These are phyloP conservation scores for Phylloporus sp. DNA, from an alignment of 768 basidiomycete genomes.

Conservation along the genomic window DNA sequence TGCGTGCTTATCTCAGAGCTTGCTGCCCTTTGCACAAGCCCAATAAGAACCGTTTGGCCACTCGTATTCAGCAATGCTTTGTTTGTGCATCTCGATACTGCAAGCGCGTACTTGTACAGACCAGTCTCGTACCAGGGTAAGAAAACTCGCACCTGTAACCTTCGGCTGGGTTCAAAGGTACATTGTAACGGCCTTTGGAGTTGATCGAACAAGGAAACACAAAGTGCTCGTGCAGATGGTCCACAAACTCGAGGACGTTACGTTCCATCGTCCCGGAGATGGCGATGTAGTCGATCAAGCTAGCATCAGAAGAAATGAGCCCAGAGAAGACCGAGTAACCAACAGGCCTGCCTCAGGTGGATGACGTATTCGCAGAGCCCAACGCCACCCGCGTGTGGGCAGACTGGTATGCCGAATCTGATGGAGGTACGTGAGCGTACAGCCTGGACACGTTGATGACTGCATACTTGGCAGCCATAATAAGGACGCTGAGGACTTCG, in stretches of 20 bases:
- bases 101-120: neutral
- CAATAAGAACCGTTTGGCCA: conserved; percentile 69
- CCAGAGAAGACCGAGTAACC: neutral
- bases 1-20: neutral
- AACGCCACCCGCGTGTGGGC: conserved; percentile 94
- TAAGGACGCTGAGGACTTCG: conserved; percentile 87
- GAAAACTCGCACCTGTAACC: conserved; percentile 50
- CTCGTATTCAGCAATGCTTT: conserved; percentile 78
- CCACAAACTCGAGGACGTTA: conserved; percentile 88
- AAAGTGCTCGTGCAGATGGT: conserved; percentile 95
- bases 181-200: conserved; percentile 78
- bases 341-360: conserved; percentile 56
- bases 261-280: conserved; percentile 91
- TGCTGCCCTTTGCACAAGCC: conserved; percentile 9
- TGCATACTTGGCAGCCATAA: conserved; percentile 87
- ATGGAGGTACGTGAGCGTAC: conserved; percentile 5
- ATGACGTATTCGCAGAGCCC: conserved; percentile 94
- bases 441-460: neutral
- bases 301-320: conserved; percentile 22
- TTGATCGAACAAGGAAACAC: conserved; percentile 87
- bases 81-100: conserved; percentile 85
- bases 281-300: conserved; percentile 90
- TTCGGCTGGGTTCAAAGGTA: conserved; percentile 68
- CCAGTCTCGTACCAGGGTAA: neutral
- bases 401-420: conserved; percentile 86